These are phyloP conservation scores for Sphaerobolus stellatus DNA, from an alignment of 1,284 basidiomycete species.

Conservation along the genomic window DNA sequence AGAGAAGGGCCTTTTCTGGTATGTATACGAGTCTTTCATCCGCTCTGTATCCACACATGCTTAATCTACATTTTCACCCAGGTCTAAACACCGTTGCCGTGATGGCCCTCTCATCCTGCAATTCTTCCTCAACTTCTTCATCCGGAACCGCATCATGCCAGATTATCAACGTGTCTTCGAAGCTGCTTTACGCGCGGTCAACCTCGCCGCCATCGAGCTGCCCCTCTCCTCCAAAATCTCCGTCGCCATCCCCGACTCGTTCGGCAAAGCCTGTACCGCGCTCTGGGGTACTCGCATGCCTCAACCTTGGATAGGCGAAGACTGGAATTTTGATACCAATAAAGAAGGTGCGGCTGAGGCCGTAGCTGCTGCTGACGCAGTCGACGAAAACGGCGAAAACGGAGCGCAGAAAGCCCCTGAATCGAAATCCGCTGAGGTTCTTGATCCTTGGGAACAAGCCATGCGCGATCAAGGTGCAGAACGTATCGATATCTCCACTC, in stretches of 20 bases:
- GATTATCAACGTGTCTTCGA: conserved; percentile 46
- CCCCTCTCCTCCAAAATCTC: conserved; percentile 54
- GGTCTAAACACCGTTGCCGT: conserved; percentile 25
- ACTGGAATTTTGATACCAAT: conserved; percentile 7
- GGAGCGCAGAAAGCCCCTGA: conserved; percentile 7
- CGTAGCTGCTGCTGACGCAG: conserved; percentile 13
- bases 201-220: conserved; percentile 55
- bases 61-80: conserved; percentile 23
- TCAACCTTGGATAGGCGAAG: conserved; percentile 14
- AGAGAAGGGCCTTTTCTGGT: conserved; percentile 65
- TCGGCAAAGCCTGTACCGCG: conserved; percentile 46
- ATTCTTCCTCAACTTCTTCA: conserved; percentile 62
- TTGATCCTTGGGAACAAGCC: not conserved
- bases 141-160: conserved; percentile 56
- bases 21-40: conserved; percentile 18
- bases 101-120: conserved; percentile 54
- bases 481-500: not conserved
- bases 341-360: conserved; percentile 15
- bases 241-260: conserved; percentile 52
- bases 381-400: conserved; percentile 15
- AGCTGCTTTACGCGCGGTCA: conserved; percentile 47
- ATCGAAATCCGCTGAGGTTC: not conserved
- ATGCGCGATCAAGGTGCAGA: not conserved
- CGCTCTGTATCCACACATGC: conserved; percentile 28
- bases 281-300: conserved; percentile 42